A percentile compares a stretch with the other conserved stretches of the same genome.
These are phyloP conservation scores for Thielaviopsis musarum DNA, from an alignment of 2,329 filamentous ascomycete species.

Conservation along the genomic window DNA sequence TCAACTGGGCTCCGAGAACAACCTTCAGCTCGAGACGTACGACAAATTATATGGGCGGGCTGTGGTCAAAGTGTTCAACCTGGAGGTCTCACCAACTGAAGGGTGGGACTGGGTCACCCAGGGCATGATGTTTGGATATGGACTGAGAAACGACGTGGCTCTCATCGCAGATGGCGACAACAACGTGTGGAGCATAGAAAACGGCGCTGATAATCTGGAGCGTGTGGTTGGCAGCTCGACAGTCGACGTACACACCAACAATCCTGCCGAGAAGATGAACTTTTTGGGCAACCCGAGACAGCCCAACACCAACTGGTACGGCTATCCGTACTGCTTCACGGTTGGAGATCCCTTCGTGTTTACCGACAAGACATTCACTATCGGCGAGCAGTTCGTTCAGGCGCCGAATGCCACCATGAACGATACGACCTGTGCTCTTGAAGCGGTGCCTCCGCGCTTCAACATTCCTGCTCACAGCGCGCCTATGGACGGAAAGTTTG, in stretches of 20 bases:
- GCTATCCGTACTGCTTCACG: conserved; percentile 44
- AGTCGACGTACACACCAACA: conserved; percentile 38
- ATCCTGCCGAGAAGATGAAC: conserved; percentile 50
- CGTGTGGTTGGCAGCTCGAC: conserved; percentile 26
- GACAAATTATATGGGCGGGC: conserved; percentile 21
- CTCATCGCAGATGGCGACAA: conserved; percentile 31
- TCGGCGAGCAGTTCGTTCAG: conserved; percentile 23
- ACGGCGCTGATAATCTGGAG: conserved; percentile 36
- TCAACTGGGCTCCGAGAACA: conserved; percentile 23
- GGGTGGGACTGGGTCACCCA: conserved; percentile 24
- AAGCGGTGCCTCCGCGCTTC: conserved; percentile 26
- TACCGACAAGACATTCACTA: conserved; percentile 18
- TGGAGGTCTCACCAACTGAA: conserved; percentile 19
- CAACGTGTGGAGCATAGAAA: conserved; percentile 33
- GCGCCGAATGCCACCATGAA: conserved; percentile 21
- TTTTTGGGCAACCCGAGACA: conserved; percentile 25
- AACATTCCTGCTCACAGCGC: conserved; percentile 43
- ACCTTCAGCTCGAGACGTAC: conserved; percentile 22
- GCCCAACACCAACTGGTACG: conserved; percentile 25
- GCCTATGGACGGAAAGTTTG: conserved; percentile 44
- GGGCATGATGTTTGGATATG: conserved; percentile 25
- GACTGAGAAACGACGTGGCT: conserved; percentile 45
- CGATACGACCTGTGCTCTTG: conserved; percentile 21
- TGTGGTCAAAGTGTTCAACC: conserved; percentile 27
- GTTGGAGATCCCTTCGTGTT: conserved; percentile 20